These are phyloP conservation scores for Samsoniella hepiali DNA, from an alignment of 2,329 filamentous ascomycete genomes.

Conservation along the genomic window DNA sequence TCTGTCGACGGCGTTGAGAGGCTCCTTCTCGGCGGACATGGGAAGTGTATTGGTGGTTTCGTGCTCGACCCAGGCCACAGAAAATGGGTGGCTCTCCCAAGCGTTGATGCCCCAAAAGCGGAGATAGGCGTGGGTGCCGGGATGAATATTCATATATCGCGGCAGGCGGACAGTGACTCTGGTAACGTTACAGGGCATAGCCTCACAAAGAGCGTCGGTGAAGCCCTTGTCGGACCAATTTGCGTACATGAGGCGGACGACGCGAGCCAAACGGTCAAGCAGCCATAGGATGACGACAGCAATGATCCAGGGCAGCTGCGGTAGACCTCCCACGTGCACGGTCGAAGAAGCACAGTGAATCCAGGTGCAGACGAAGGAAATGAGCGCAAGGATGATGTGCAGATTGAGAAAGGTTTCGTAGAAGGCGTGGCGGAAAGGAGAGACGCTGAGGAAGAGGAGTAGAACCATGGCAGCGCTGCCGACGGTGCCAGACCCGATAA, in stretches of 20 bases:
- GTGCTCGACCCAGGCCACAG: constrained; percentile 70
- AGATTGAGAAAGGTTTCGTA: constrained; percentile 93
- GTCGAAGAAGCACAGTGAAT: constrained; percentile 68
- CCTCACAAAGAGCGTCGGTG: constrained; percentile 64
- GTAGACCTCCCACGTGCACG: constrained; percentile 59
- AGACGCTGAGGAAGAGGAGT: constrained; percentile 68
- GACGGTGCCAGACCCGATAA: constrained; percentile 63
- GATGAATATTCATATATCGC: constrained; percentile 61
- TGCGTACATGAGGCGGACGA: constrained; percentile 60
- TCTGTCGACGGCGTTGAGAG: constrained; percentile 37
- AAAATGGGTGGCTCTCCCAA: constrained; percentile 77
- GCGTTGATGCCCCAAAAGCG: constrained; percentile 63
- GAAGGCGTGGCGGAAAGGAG: constrained; percentile 85
- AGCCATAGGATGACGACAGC: constrained; percentile 75
- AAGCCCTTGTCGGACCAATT: constrained; percentile 60
- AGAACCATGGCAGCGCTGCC: constrained; percentile 60
- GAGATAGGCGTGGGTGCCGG: constrained; percentile 73
- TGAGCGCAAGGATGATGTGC: constrained; percentile 72
- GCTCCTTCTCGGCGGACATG: constrained; percentile 41
- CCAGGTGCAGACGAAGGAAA: constrained; percentile 69
- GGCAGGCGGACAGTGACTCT: constrained; percentile 69
- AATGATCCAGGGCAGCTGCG: constrained; percentile 72
- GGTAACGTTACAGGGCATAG: constrained; percentile 66
- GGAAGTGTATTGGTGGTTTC: constrained; percentile 39
- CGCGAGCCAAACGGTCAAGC: constrained; percentile 63